Percentiles rank a stretch among this genome's conserved stretches.
Evolutionary conservation across 164 flowering plant genomes (phyloP).

Genomic region (Macadamia integrifolia): DNA sequence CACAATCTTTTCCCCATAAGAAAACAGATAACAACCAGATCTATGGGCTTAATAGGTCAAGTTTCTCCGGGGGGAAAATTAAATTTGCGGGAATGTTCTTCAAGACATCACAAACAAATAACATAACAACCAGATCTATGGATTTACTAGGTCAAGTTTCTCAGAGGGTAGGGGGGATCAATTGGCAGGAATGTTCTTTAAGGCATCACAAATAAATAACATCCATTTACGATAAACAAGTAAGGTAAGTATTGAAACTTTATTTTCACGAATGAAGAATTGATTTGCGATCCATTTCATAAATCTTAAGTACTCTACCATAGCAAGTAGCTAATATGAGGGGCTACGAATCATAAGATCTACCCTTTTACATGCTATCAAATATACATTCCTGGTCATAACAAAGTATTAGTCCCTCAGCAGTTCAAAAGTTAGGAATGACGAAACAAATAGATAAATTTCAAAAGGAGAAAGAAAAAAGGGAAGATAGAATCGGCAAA

Average conservation of each 20-base stretch:
- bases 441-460: background rate
- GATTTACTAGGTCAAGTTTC: background rate
- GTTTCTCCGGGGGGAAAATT: background rate
- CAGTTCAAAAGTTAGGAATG: background rate
- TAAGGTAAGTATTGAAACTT: too few species aligned
- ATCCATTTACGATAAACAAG: too few species aligned
- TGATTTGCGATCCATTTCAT: too few species aligned
- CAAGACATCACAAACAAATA: too few species aligned
- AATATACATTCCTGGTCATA: background rate
- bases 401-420: background rate
- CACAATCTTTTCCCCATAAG: background rate
- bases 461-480: background rate
- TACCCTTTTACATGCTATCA: background rate
- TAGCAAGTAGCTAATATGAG: too few species aligned
- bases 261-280: too few species aligned
- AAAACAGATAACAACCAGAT: background rate
- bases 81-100: too few species aligned
- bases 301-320: too few species aligned
- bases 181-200: too few species aligned
- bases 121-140: background rate
- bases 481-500: background rate
- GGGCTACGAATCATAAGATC: background rate
- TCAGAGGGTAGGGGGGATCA: background rate
- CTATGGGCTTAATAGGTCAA: background rate
- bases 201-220: too few species aligned